Conservation (phyloP, 768 basidiomycete genomes). For the Lactarius quietus region DNA sequence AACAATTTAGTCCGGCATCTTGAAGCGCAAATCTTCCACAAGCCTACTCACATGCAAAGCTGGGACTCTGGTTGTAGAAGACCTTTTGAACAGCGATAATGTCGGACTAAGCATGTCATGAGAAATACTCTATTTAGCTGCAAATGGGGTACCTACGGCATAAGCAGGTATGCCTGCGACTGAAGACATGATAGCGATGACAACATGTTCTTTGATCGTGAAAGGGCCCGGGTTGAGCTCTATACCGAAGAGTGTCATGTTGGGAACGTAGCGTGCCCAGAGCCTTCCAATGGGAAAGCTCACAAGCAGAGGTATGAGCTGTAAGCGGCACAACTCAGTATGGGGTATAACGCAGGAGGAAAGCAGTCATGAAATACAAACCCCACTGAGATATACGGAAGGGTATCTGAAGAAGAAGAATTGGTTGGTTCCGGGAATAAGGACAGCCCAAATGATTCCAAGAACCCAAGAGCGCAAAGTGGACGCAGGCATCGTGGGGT, state of each 20-base stretch:
- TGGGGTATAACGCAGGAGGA: background rate
- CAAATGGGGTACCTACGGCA: too few species aligned
- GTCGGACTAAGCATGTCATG: slow-evolving; percentile 34
- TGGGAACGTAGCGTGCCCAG: too few species aligned
- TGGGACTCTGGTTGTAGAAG: slow-evolving; percentile 42
- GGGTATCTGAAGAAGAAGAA: too few species aligned
- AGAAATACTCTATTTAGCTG: background rate
- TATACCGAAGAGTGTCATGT: too few species aligned
- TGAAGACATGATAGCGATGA: slow-evolving; percentile 43
- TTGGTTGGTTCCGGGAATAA: too few species aligned
- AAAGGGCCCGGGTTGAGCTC: too few species aligned
- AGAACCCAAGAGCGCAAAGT: too few species aligned
- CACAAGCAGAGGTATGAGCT: slow-evolving; percentile 64
- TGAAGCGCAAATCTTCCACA: background rate
- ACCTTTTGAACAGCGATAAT: slow-evolving; percentile 45
- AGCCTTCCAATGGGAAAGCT: too few species aligned
- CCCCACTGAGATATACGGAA: slow-evolving; percentile 30
- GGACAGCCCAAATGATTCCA: too few species aligned
- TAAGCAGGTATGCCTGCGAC: slow-evolving; percentile 35
- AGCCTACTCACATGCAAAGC: slow-evolving; percentile 35
- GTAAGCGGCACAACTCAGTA: background rate
- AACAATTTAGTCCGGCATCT: background rate
- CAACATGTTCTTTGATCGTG: slow-evolving; percentile 69
- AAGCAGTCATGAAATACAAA: background rate
- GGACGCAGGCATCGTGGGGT: too few species aligned